Percentiles rank a stretch among this genome's conserved stretches.
These are phyloP conservation scores for Tricholoma hemisulphureum DNA, from an alignment of 768 basidiomycete genomes.

Conservation along the genomic window DNA sequence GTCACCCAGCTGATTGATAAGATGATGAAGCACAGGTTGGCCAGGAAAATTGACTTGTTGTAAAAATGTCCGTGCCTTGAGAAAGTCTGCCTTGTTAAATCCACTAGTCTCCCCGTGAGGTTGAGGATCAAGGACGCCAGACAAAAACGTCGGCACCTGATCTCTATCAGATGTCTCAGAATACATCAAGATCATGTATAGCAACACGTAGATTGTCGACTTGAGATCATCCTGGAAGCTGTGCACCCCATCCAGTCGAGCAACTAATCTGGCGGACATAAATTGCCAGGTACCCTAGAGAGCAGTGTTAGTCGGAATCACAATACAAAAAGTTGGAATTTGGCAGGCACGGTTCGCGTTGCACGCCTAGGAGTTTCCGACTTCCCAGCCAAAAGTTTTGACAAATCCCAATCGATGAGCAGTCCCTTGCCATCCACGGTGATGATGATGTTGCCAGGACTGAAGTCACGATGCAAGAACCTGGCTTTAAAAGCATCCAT, in stretches of 20 bases:
- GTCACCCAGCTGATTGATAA: too few species aligned
- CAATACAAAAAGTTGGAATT: not conserved
- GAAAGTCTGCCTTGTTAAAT: not conserved
- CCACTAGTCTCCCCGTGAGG: not conserved
- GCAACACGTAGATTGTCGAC: too few species aligned
- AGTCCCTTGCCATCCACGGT: not conserved
- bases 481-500: too few species aligned
- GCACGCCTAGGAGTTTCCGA: too few species aligned
- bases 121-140: not conserved
- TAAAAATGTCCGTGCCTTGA: not conserved
- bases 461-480: too few species aligned
- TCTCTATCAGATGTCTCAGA: not conserved
- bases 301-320: too few species aligned
- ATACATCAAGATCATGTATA: too few species aligned
- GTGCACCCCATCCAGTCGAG: too few species aligned
- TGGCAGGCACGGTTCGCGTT: not conserved
- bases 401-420: not conserved
- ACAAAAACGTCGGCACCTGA: not conserved
- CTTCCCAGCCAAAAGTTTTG: not conserved
- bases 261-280: too few species aligned
- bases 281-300: too few species aligned
- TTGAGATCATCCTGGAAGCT: too few species aligned
- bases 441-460: too few species aligned
- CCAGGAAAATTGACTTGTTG: not conserved
- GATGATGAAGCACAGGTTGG: not conserved